Conservation (phyloP, 2,329 filamentous ascomycete genomes). For the Rhynchosporium agropyri region DNA sequence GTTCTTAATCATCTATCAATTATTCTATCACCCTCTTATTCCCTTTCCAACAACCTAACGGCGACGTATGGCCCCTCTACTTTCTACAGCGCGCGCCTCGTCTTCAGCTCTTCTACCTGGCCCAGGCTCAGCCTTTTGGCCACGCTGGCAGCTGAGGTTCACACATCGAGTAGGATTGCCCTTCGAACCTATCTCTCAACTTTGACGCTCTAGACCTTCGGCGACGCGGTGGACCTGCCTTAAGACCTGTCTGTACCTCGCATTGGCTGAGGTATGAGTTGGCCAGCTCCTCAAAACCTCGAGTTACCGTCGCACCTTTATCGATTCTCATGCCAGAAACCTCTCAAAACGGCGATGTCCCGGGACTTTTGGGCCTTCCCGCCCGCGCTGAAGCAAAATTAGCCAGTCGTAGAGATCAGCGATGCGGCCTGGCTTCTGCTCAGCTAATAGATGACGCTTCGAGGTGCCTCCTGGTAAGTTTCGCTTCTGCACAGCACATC, state of each 20-base stretch:
- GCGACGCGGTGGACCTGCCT: conserved; percentile 20
- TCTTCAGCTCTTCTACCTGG: conserved; percentile 31
- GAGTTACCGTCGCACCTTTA: conserved; percentile 28
- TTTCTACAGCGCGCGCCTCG: conserved; percentile 16
- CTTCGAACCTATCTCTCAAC: conserved; percentile 22
- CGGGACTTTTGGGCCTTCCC: conserved; percentile 3
- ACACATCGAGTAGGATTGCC: conserved; percentile 18
- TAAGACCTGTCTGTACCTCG: conserved; percentile 18
- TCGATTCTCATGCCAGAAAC: conserved; percentile 17
- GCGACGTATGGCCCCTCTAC: too few species aligned
- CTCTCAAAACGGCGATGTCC: conserved; percentile 14
- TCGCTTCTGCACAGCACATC: conserved; percentile 19
- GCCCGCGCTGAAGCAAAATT: conserved; percentile 16
- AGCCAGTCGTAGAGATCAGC: conserved; percentile 24
- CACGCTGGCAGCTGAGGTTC: conserved; percentile 29
- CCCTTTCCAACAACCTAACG: conserved; percentile 6
- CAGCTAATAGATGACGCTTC: conserved; percentile 22
- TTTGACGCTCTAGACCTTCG: conserved; percentile 28
- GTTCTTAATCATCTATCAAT: too few species aligned
- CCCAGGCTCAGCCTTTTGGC: conserved; percentile 27
- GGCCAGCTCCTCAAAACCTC: conserved; percentile 26
- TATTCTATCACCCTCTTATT: conserved; percentile 27
- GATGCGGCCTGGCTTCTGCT: conserved; percentile 26
- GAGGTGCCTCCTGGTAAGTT: conserved; percentile 22
- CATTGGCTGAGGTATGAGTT: conserved; percentile 31